phyloP scores from a whole-genome alignment of 192 early-diverging fungal species.

The Phlyctochytrium bullatum region DNA sequence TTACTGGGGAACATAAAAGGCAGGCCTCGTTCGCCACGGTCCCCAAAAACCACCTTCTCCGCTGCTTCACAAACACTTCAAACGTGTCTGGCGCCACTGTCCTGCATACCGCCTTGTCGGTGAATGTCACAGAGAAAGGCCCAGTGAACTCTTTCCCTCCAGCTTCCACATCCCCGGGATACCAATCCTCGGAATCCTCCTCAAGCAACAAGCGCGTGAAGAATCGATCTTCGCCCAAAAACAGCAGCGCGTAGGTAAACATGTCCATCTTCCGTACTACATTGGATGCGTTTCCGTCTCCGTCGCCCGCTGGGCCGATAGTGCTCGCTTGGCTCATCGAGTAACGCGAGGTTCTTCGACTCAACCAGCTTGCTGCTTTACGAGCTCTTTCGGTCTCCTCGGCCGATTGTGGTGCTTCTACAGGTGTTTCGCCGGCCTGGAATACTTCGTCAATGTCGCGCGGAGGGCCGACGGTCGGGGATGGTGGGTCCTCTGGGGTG shows the following conservation, averaged over 20 bases:
- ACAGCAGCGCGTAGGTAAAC: conserved; percentile 36
- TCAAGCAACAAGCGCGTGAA: conserved; percentile 50
- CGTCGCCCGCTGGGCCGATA: no score
- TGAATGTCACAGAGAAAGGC: background rate
- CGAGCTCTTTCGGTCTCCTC: no score
- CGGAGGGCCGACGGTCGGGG: no score
- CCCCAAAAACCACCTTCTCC: conserved; percentile 46
- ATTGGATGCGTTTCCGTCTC: no score
- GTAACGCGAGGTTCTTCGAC: no score
- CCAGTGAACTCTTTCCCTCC: background rate
- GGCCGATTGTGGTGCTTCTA: no score
- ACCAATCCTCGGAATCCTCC: background rate
- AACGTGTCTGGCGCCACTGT: conserved; percentile 42
- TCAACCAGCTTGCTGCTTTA: no score
- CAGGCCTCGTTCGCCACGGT: conserved; percentile 40
- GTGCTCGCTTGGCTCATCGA: no score
- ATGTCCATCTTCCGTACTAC: no score
- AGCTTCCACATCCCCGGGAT: background rate
- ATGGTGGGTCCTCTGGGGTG: background rate
- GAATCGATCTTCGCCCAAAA: conserved; percentile 51
- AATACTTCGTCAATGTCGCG: no score
- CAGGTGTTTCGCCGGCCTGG: no score
- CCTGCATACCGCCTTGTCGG: conserved; percentile 33
- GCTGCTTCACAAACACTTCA: conserved; percentile 37
- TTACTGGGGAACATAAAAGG: conserved; percentile 32